Conservation (phyloP, 1,139 yeast species). For the Hanseniaspora uvarum region DNA sequence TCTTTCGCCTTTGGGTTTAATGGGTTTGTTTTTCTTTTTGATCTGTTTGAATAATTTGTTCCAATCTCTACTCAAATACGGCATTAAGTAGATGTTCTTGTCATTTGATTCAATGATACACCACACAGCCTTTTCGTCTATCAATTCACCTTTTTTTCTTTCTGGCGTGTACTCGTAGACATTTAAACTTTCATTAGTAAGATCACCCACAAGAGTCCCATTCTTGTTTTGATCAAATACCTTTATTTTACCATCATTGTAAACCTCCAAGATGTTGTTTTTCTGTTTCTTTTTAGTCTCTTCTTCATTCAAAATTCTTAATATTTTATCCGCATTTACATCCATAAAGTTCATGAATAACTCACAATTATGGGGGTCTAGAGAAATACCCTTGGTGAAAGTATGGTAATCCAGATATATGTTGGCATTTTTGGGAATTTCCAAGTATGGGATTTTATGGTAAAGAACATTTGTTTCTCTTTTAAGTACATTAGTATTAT, state of each 20-base stretch:
- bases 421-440: background rate
- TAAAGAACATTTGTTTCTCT: background rate
- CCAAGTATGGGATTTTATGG: conserved; percentile 10
- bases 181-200: background rate
- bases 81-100: background rate
- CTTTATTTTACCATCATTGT: background rate
- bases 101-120: conserved; percentile 9
- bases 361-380: conserved; percentile 44
- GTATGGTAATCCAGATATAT: conserved; percentile 4
- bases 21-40: background rate
- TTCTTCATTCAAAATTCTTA: conserved; percentile 25
- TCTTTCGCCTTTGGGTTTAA: background rate
- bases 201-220: background rate
- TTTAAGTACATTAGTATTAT: background rate
- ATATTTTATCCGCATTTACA: conserved; percentile 27
- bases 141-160: background rate
- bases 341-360: conserved; percentile 39
- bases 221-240: background rate
- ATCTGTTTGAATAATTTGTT: conserved; percentile 11
- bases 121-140: background rate
- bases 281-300: background rate
- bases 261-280: conserved; percentile 19
- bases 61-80: conserved; percentile 10
- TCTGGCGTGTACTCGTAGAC: conserved; percentile 11
- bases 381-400: background rate